These are phyloP conservation scores for Thelonectria blattea DNA, from an alignment of 2,329 filamentous ascomycete species.

Conservation along the genomic window DNA sequence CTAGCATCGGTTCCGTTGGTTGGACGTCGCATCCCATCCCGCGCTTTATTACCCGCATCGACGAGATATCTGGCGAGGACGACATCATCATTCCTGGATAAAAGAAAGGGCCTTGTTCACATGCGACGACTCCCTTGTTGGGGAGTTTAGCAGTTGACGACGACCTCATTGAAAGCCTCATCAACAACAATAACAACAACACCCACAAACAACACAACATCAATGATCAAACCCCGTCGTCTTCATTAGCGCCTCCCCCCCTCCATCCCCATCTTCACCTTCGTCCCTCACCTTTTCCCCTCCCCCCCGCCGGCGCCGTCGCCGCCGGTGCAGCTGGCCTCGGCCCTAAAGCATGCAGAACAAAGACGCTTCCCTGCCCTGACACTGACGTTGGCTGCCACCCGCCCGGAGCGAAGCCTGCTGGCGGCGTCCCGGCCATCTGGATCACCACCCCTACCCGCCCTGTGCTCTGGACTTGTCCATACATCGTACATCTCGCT, in stretches of 20 bases:
- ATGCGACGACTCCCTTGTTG: no score
- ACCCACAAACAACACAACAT: constrained; percentile 8
- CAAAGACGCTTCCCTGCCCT: background rate
- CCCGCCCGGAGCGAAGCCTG: constrained; percentile 33
- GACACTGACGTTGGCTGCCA: constrained; percentile 35
- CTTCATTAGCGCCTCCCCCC: constrained; percentile 10
- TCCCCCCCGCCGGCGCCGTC: constrained; percentile 6
- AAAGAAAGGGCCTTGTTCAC: no score
- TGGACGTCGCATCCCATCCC: background rate
- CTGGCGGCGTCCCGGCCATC: constrained; percentile 36
- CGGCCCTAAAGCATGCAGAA: no score
- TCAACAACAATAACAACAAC: no score
- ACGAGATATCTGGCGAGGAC: constrained; percentile 7
- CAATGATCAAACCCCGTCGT: constrained; percentile 1
- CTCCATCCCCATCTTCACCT: background rate
- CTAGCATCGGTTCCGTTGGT: constrained; percentile 1
- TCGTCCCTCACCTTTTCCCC: background rate
- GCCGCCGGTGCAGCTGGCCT: constrained; percentile 12
- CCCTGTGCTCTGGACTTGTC: background rate
- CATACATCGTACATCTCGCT: constrained; percentile 21
- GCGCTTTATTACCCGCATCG: constrained; percentile 1
- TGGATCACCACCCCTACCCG: constrained; percentile 32
- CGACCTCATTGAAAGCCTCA: no score
- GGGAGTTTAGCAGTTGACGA: no score
- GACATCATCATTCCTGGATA: constrained; percentile 8